A percentile compares a stretch with the other conserved stretches of the same genome.
Evolutionary conservation across 2,329 filamentous ascomycete species (phyloP).

Genomic region (Calonectria crousiana): DNA sequence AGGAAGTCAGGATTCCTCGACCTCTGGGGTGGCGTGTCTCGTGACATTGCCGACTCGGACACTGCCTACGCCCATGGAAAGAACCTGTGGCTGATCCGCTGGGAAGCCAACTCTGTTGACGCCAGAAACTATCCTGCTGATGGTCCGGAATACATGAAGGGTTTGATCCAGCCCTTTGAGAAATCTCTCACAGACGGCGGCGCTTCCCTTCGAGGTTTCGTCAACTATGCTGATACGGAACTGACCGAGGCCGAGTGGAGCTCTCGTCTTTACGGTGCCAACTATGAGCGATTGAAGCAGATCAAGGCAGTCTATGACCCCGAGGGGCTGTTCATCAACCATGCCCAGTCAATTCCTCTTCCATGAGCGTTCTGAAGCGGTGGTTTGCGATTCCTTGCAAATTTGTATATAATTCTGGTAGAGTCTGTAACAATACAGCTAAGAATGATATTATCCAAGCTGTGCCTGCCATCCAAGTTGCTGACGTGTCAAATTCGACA

Average conservation of each 20-base stretch:
- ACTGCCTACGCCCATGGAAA: slow-evolving; percentile 39
- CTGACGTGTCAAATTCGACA: neutral
- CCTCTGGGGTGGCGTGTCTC: slow-evolving; percentile 43
- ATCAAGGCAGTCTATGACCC: slow-evolving; percentile 38
- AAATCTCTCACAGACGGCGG: slow-evolving; percentile 31
- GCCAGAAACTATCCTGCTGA: slow-evolving; percentile 31
- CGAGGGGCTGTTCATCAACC: slow-evolving; percentile 36
- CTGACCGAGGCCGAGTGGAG: slow-evolving; percentile 39
- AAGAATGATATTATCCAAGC: neutral
- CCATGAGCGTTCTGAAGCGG: neutral
- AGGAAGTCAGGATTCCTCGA: slow-evolving; percentile 38
- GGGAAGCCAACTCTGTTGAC: slow-evolving; percentile 32
- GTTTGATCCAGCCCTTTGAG: slow-evolving; percentile 40
- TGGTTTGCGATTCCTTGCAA: neutral
- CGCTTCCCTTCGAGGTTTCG: slow-evolving; percentile 38
- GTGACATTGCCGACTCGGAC: slow-evolving; percentile 34
- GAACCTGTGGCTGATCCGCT: slow-evolving; percentile 42
- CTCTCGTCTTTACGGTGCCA: slow-evolving; percentile 38
- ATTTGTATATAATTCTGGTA: neutral
- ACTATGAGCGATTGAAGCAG: slow-evolving; percentile 36
- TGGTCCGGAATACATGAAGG: slow-evolving; percentile 36
- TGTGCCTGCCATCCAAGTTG: neutral
- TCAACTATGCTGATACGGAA: slow-evolving; percentile 44
- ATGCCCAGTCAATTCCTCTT: slow-evolving; percentile 38
- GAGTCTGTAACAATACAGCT: too few relatives aligned